Conservation (phyloP, 2,329 filamentous ascomycete genomes). For the Ascochyta fabae region DNA sequence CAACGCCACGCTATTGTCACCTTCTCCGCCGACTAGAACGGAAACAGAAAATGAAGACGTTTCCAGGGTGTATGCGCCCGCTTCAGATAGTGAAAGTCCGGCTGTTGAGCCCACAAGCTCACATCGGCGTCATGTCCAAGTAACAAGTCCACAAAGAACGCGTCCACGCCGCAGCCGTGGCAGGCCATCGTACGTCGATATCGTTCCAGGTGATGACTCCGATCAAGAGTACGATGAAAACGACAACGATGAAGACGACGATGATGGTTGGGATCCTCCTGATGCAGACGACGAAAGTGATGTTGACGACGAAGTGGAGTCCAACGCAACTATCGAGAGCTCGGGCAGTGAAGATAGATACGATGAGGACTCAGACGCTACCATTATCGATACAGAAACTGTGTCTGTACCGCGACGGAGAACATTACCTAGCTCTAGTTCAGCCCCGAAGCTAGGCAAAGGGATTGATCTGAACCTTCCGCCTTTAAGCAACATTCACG, state of each 20-base stretch:
- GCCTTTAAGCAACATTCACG: slow-evolving; percentile 55
- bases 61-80: not conserved
- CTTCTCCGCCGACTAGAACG: not conserved
- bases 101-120: not conserved
- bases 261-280: slow-evolving; percentile 8
- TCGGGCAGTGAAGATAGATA: not conserved
- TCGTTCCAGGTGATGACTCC: slow-evolving; percentile 1
- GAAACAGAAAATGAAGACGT: not conserved
- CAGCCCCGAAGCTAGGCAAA: slow-evolving; percentile 14
- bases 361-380: not conserved
- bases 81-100: not conserved
- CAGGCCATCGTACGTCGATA: slow-evolving; percentile 24
- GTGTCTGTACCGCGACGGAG: not conserved
- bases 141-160: not conserved
- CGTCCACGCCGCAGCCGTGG: slow-evolving; percentile 17
- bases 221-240: slow-evolving; percentile 6
- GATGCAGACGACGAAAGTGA: not conserved
- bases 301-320: slow-evolving; percentile 12
- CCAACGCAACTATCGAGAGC: not conserved
- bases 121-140: not conserved
- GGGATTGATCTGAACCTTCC: slow-evolving; percentile 49
- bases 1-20: not conserved
- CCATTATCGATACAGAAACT: not conserved
- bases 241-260: not conserved
- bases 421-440: not conserved